Conservation (phyloP, 1,139 yeast genomes). For the Saccharomyces hybrid region DNA sequence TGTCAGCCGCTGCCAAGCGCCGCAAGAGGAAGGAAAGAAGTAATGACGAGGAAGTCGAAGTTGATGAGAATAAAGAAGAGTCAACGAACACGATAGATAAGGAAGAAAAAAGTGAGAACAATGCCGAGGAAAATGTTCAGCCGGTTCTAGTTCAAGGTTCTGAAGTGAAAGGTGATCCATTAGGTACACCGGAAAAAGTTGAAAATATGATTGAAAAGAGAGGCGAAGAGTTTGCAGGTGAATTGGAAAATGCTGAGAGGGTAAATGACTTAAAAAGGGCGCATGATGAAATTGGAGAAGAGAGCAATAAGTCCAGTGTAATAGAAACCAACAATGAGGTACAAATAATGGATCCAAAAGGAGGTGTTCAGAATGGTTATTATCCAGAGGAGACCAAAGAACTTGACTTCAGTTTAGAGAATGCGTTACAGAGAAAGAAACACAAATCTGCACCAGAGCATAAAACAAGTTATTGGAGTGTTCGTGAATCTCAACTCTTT, state of each 20-base stretch:
- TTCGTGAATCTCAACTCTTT: slow-evolving; percentile 66
- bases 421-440: slow-evolving; percentile 21
- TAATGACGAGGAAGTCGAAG: slow-evolving; percentile 25
- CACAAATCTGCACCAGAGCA: slow-evolving; percentile 24
- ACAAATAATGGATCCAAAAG: not conserved
- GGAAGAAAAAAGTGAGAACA: not conserved
- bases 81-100: not conserved
- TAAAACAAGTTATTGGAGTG: slow-evolving; percentile 83
- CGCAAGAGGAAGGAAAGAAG: slow-evolving; percentile 27
- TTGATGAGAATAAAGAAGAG: slow-evolving; percentile 24
- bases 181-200: not conserved
- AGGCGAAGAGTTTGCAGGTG: not conserved
- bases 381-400: not conserved
- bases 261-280: not conserved
- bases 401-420: slow-evolving; percentile 2
- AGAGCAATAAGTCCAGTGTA: not conserved
- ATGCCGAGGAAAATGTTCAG: not conserved
- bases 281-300: not conserved
- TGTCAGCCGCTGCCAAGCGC: slow-evolving; percentile 40
- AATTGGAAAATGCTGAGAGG: not conserved
- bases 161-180: not conserved
- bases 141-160: not conserved
- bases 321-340: not conserved
- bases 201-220: not conserved
- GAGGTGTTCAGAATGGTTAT: not conserved